These are phyloP conservation scores for Phlyctochytrium arcticum DNA, from an alignment of 192 early-diverging fungal genomes.

Conservation along the genomic window DNA sequence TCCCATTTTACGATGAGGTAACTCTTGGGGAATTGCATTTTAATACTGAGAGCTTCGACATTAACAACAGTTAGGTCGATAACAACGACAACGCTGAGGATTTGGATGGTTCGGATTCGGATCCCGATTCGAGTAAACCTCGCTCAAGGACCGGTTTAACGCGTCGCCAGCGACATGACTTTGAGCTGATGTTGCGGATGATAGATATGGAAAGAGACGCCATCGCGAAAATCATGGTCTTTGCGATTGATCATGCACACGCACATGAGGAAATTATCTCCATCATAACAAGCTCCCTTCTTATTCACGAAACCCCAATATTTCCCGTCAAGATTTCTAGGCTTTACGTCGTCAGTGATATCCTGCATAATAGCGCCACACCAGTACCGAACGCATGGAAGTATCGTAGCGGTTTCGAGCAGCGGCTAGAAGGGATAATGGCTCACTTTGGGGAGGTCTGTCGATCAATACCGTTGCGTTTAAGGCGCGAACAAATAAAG, in stretches of 20 bases:
- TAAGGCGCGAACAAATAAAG: slow-evolving; percentile 72
- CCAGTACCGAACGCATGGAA: slow-evolving; percentile 85
- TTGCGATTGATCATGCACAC: slow-evolving; percentile 76
- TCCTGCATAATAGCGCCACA: slow-evolving; percentile 82
- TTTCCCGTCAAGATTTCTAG: slow-evolving; percentile 64
- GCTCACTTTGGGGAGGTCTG: slow-evolving; percentile 65
- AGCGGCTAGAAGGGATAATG: slow-evolving; percentile 60
- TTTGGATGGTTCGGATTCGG: slow-evolving; percentile 40
- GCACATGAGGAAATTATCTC: slow-evolving; percentile 75
- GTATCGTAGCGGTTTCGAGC: slow-evolving; percentile 67
- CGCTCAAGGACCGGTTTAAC: slow-evolving; percentile 12
- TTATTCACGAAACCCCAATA: slow-evolving; percentile 49
- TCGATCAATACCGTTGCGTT: slow-evolving; percentile 60
- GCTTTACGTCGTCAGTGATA: slow-evolving; percentile 82
- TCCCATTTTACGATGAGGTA: slow-evolving; percentile 66
- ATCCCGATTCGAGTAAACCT: slow-evolving; percentile 24
- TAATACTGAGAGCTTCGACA: too few relatives aligned
- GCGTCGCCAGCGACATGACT: slow-evolving; percentile 7
- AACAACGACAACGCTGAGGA: slow-evolving; percentile 17
- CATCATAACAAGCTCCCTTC: slow-evolving; percentile 57
- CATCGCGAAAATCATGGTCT: slow-evolving; percentile 78
- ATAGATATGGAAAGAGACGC: slow-evolving; percentile 34
- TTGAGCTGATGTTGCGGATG: slow-evolving; percentile 33
- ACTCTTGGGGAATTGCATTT: too few relatives aligned
- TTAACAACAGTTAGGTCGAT: too few relatives aligned